These are phyloP conservation scores for Aspergillus sp. DNA, from an alignment of 2,329 filamentous ascomycete species.

Conservation along the genomic window DNA sequence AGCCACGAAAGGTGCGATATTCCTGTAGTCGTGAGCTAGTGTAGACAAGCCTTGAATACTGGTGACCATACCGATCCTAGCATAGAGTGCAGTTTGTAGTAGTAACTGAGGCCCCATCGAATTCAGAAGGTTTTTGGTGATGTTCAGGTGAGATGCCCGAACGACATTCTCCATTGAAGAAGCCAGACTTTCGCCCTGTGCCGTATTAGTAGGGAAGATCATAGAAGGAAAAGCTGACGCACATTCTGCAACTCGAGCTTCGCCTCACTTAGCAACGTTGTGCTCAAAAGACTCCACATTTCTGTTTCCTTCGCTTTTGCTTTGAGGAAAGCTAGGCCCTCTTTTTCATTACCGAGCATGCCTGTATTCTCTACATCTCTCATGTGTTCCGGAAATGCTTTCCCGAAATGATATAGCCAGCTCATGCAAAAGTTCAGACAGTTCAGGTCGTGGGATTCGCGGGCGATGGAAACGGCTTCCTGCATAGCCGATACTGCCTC, in stretches of 20 bases:
- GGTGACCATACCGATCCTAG: slow-evolving; percentile 62
- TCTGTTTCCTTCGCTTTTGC: slow-evolving; percentile 80
- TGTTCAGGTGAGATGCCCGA: slow-evolving; percentile 77
- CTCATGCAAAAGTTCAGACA: slow-evolving; percentile 94
- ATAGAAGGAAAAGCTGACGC: slow-evolving; percentile 35
- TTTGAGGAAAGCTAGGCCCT: slow-evolving; percentile 79
- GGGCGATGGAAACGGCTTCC: slow-evolving; percentile 89
- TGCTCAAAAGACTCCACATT: slow-evolving; percentile 81
- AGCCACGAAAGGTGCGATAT: slow-evolving; percentile 53
- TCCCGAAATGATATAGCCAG: slow-evolving; percentile 94
- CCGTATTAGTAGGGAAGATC: slow-evolving; percentile 15
- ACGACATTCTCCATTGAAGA: slow-evolving; percentile 72
- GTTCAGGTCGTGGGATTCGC: slow-evolving; percentile 86
- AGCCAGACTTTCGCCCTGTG: slow-evolving; percentile 55
- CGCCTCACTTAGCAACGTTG: slow-evolving; percentile 79
- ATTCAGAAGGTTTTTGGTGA: slow-evolving; percentile 70
- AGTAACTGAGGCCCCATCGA: slow-evolving; percentile 73
- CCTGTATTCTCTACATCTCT: slow-evolving; percentile 67
- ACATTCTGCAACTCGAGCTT: slow-evolving; percentile 74
- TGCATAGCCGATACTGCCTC: slow-evolving; percentile 94
- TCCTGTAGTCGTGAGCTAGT: slow-evolving; percentile 35
- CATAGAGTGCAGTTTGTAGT: slow-evolving; percentile 70
- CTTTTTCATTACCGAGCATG: slow-evolving; percentile 73
- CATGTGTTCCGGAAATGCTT: slow-evolving; percentile 74
- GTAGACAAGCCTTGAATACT: background rate